A percentile compares a stretch with the other conserved stretches of the same genome.
phyloP scores from a whole-genome alignment of 768 basidiomycete species.

The Tylopilus intermedius region DNA sequence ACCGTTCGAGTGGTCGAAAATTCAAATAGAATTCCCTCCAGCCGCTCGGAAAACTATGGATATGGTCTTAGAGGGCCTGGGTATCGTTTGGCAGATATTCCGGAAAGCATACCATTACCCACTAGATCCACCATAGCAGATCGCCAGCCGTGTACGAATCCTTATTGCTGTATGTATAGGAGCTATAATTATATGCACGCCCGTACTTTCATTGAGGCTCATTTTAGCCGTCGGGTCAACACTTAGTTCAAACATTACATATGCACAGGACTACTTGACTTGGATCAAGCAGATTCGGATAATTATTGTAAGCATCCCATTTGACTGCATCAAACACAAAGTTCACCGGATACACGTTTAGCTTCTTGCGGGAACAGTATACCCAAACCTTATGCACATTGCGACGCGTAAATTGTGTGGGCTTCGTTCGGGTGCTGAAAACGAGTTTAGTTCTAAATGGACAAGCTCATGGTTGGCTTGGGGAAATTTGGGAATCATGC shows the following conservation, averaged over 20 bases:
- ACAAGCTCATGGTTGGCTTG: background rate
- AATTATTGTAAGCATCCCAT: background rate
- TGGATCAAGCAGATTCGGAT: background rate
- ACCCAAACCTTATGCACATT: background rate
- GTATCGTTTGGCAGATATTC: conserved; percentile 27
- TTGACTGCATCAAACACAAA: background rate
- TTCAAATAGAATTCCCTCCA: conserved; percentile 25
- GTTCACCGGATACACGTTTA: background rate
- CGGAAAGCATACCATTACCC: conserved; percentile 33
- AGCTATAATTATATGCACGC: background rate
- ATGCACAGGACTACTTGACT: too few species aligned
- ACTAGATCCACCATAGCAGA: conserved; percentile 29
- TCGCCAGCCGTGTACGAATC: conserved; percentile 4
- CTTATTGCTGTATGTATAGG: conserved; percentile 11
- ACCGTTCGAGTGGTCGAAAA: conserved; percentile 28
- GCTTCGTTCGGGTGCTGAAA: background rate
- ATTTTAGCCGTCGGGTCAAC: background rate
- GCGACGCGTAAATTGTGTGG: background rate
- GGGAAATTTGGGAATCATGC: background rate
- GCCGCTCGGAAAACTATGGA: conserved; percentile 21
- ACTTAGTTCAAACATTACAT: background rate
- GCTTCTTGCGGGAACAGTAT: background rate
- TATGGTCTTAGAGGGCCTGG: conserved; percentile 24
- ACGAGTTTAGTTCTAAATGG: background rate
- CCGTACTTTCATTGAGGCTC: too few species aligned